Evolutionary conservation across 495 filamentous ascomycete species (phyloP).

Genomic region (Apodospora peruviana): DNA sequence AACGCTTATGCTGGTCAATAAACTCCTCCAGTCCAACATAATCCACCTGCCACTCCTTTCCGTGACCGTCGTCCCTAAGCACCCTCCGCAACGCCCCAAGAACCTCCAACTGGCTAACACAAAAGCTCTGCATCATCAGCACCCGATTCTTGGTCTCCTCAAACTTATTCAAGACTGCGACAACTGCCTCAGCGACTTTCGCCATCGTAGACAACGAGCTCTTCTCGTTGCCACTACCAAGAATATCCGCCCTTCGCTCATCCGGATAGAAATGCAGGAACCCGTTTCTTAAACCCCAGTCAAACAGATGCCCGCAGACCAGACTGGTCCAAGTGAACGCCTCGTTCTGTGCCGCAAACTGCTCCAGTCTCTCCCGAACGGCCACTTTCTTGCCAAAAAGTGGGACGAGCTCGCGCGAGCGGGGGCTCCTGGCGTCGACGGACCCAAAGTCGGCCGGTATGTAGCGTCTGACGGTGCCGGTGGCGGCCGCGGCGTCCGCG

Average conservation of each 20-base stretch:
- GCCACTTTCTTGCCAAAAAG: constrained; percentile 26
- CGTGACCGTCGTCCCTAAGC: constrained; percentile 24
- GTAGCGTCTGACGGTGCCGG: constrained; percentile 40
- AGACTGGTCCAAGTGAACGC: constrained; percentile 36
- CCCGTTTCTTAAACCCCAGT: constrained; percentile 33
- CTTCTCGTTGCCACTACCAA: constrained; percentile 35
- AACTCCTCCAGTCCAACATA: constrained; percentile 10
- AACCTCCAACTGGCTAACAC: constrained; percentile 40
- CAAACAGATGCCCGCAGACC: constrained; percentile 41
- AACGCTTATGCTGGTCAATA: constrained; percentile 12
- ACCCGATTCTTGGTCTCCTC: constrained; percentile 39
- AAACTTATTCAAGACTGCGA: constrained; percentile 29
- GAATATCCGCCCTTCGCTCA: constrained; percentile 28
- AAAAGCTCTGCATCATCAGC: constrained; percentile 40
- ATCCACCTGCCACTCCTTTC: constrained; percentile 15
- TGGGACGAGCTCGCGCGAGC: constrained; percentile 27
- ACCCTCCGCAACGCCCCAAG: constrained; percentile 34
- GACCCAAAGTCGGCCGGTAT: constrained; percentile 53
- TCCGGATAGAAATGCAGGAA: constrained; percentile 35
- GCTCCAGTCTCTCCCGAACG: constrained; percentile 17
- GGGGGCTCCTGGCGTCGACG: constrained; percentile 26
- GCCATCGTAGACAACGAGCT: constrained; percentile 36
- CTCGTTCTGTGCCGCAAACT: neutral
- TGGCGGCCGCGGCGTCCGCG: constrained; percentile 44
- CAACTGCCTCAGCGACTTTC: constrained; percentile 32